These are phyloP conservation scores for Linderina pennispora DNA, from an alignment of 192 early-diverging fungal species.

Conservation along the genomic window DNA sequence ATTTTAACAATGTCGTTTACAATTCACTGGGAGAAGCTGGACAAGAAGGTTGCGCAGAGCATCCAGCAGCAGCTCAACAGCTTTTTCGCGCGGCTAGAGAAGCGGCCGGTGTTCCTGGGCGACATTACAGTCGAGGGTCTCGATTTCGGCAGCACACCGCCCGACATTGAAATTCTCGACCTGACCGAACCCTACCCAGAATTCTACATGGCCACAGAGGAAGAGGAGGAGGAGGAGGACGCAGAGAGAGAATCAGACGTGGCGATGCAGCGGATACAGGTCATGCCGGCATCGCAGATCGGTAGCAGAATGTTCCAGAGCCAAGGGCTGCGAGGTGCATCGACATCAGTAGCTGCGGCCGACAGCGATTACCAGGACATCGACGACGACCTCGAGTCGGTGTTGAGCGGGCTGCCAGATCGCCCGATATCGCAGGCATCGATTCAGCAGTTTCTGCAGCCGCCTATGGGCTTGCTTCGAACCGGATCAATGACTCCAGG, in stretches of 20 bases:
- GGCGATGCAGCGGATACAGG: background rate
- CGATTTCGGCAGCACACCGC: constrained; percentile 64
- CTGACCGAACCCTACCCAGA: constrained; percentile 71
- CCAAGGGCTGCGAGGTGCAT: too few species aligned
- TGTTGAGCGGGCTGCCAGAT: background rate
- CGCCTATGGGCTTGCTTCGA: constrained; percentile 8
- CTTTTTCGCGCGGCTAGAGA: constrained; percentile 54
- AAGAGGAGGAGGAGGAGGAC: constrained; percentile 7
- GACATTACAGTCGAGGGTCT: constrained; percentile 60
- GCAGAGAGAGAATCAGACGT: background rate
- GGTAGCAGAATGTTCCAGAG: background rate
- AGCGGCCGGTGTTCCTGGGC: constrained; percentile 63
- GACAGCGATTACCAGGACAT: constrained; percentile 6
- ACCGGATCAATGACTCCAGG: constrained; percentile 15
- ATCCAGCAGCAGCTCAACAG: constrained; percentile 61
- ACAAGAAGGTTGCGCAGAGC: constrained; percentile 53
- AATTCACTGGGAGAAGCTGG: constrained; percentile 65
- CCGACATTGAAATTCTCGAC: constrained; percentile 62
- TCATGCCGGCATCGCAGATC: too few species aligned
- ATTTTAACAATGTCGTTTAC: constrained; percentile 74
- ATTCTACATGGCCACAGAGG: constrained; percentile 63
- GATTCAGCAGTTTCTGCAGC: constrained; percentile 12
- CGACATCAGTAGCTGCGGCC: too few species aligned
- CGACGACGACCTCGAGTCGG: constrained; percentile 6
- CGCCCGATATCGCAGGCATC: constrained; percentile 22